Evolutionary conservation across 192 early-diverging fungal genomes (phyloP).

Genomic region (Phlyctochytrium planicorne): DNA sequence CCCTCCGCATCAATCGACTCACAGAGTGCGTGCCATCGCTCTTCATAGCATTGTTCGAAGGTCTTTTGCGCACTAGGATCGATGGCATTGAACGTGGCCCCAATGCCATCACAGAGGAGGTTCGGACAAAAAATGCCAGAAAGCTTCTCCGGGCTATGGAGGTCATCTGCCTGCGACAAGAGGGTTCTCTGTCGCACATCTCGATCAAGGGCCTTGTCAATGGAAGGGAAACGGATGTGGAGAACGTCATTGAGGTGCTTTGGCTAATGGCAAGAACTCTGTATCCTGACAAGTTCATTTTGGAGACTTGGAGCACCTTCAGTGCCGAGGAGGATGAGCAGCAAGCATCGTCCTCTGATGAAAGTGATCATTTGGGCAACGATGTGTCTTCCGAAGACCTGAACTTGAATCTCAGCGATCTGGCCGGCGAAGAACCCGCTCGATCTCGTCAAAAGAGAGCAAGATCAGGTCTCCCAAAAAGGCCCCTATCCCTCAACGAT

Average conservation of each 20-base stretch:
- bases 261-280: constrained; percentile 1
- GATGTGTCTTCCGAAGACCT: constrained; percentile 1
- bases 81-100: constrained; percentile 7
- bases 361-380: neutral
- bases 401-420: neutral
- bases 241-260: constrained; percentile 11
- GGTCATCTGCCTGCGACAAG: neutral
- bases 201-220: constrained; percentile 11
- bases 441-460: too few relatives aligned
- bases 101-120: neutral
- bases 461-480: too few relatives aligned
- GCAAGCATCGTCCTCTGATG: neutral
- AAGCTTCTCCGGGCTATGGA: constrained; percentile 3
- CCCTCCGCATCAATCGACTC: constrained; percentile 4
- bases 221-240: neutral
- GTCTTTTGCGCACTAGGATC: constrained; percentile 5
- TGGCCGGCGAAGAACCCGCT: neutral
- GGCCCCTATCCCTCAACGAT: too few relatives aligned
- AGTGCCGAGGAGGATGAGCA: neutral
- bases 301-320: neutral
- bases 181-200: constrained; percentile 6
- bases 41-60: constrained; percentile 22
- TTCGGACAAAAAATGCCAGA: neutral
- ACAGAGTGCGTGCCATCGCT: constrained; percentile 24
- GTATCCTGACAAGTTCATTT: neutral